A percentile compares a stretch with the other conserved stretches of the same genome.
These are phyloP conservation scores for Kodamaea restingae DNA, from an alignment of 805 yeast species.

Conservation along the genomic window DNA sequence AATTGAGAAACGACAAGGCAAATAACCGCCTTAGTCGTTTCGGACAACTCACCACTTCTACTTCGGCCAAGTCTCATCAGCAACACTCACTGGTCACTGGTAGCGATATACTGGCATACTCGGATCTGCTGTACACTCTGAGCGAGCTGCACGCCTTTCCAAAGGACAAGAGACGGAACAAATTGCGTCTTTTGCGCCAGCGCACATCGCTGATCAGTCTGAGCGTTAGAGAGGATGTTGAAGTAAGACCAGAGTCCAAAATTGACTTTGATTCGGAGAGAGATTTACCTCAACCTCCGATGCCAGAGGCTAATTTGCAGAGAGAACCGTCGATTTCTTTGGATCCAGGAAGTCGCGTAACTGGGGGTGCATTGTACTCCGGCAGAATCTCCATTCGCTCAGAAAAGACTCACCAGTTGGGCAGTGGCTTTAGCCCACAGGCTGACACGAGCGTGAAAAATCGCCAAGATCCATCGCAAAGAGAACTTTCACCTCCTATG, in stretches of 20 bases:
- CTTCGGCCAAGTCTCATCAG: constrained; percentile 10
- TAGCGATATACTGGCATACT: constrained; percentile 33
- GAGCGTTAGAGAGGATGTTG: not conserved
- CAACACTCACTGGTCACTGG: constrained; percentile 19
- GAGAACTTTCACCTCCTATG: too few species aligned
- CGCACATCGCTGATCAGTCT: not conserved
- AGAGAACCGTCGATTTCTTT: not conserved
- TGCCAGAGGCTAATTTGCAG: not conserved
- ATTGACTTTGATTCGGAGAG: not conserved
- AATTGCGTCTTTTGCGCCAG: constrained; percentile 1
- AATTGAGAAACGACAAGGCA: constrained; percentile 14
- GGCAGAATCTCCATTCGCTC: not conserved
- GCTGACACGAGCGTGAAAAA: not conserved
- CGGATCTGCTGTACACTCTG: constrained; percentile 30
- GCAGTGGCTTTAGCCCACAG: not conserved
- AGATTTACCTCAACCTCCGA: not conserved
- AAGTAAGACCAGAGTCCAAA: not conserved
- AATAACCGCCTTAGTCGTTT: constrained; percentile 3
- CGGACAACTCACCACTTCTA: not conserved
- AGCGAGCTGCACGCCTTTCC: constrained; percentile 16
- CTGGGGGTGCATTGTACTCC: not conserved
- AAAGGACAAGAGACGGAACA: constrained; percentile 6
- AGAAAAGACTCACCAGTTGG: not conserved
- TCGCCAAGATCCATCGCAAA: too few species aligned
- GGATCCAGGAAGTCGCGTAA: not conserved